A percentile compares a stretch with the other conserved stretches of the same genome.
These are phyloP conservation scores for Coemansia sp. DNA, from an alignment of 192 early-diverging fungal genomes.

Conservation along the genomic window DNA sequence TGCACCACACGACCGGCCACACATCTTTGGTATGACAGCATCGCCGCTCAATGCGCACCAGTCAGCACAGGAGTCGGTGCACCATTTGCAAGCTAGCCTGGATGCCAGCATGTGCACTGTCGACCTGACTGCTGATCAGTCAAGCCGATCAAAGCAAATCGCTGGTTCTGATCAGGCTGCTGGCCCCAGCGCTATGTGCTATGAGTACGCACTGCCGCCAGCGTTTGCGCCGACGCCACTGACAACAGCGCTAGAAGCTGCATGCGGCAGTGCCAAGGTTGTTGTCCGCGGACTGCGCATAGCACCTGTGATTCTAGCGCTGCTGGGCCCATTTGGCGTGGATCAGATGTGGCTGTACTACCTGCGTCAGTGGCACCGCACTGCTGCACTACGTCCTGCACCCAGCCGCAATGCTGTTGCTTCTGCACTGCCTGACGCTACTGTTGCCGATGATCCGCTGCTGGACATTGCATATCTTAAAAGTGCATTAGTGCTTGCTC, in stretches of 20 bases:
- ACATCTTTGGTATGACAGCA: constrained; percentile 90
- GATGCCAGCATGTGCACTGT: constrained; percentile 61
- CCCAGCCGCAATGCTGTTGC: neutral
- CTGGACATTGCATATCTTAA: constrained; percentile 10
- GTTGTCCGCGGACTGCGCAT: constrained; percentile 49
- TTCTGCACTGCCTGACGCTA: neutral
- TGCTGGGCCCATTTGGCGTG: constrained; percentile 77
- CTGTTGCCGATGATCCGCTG: neutral
- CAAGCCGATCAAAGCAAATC: neutral
- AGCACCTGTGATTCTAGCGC: constrained; percentile 41
- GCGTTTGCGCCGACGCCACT: constrained; percentile 49
- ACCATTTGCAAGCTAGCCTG: constrained; percentile 57
- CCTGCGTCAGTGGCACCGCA: constrained; percentile 46
- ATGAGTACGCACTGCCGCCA: constrained; percentile 55
- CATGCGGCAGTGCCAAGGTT: constrained; percentile 29
- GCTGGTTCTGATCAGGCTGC: neutral
- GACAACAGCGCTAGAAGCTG: constrained; percentile 29
- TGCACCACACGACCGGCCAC: constrained; percentile 56
- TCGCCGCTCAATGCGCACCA: constrained; percentile 65
- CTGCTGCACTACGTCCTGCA: constrained; percentile 18
- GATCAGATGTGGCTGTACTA: constrained; percentile 65
- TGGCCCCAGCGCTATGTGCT: constrained; percentile 30
- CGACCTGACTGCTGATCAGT: constrained; percentile 22
- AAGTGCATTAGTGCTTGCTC: constrained; percentile 17
- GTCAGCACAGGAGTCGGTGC: constrained; percentile 36